phyloP scores from a whole-genome alignment of 768 basidiomycete species.

The Coprinellus aureogranulatus region DNA sequence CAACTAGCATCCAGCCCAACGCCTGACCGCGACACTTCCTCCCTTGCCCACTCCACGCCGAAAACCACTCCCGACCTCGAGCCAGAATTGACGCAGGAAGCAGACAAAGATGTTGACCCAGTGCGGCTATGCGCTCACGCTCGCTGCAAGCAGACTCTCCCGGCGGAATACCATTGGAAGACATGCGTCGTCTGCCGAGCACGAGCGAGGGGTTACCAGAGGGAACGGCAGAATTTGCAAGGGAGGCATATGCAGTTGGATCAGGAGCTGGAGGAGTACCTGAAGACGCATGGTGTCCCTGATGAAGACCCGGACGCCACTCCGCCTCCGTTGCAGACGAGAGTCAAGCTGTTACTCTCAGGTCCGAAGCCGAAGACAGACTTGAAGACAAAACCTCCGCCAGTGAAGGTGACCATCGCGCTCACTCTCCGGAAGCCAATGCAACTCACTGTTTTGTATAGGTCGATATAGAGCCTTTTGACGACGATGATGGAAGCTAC shows the following conservation, averaged over 20 bases:
- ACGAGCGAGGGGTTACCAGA: constrained; percentile 34
- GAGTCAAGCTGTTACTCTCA: too few species aligned
- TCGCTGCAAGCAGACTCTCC: constrained; percentile 32
- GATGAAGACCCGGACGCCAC: neutral
- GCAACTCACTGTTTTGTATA: neutral
- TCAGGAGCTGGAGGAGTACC: constrained; percentile 12
- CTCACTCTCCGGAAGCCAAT: too few species aligned
- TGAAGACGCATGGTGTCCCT: neutral
- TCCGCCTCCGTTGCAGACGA: too few species aligned
- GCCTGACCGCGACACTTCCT: neutral
- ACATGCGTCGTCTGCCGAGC: constrained; percentile 41
- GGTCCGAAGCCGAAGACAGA: neutral
- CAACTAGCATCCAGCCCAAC: neutral
- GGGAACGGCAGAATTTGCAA: constrained; percentile 26
- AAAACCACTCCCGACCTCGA: neutral
- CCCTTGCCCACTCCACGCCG: neutral
- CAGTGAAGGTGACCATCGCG: neutral
- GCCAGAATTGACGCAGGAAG: neutral
- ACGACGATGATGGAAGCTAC: constrained; percentile 6
- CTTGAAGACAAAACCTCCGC: neutral
- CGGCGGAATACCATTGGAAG: constrained; percentile 37
- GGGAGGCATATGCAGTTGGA: constrained; percentile 21
- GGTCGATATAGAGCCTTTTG: constrained; percentile 4
- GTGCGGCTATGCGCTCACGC: constrained; percentile 27
- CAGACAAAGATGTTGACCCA: neutral